Percentiles rank a stretch among this genome's conserved stretches.
Conservation (phyloP, 257 asterid species). For the Scutellaria baicalensis region DNA sequence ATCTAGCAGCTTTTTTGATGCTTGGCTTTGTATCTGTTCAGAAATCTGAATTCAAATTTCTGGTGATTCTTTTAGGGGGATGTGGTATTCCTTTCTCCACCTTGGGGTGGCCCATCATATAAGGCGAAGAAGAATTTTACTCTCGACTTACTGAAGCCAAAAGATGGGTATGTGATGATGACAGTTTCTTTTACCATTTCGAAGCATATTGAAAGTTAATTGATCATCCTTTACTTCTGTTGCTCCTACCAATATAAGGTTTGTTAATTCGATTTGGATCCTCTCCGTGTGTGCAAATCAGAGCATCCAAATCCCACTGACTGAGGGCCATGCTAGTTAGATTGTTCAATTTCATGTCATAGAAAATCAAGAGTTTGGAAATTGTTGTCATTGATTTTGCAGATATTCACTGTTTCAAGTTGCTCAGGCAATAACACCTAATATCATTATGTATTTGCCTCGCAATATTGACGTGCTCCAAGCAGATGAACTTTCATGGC, state of each 20-base stretch:
- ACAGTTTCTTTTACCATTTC: not conserved
- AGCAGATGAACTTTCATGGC: constrained; percentile 67
- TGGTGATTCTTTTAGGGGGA: constrained; percentile 57
- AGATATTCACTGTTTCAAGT: constrained; percentile 63
- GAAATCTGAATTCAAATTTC: constrained; percentile 15
- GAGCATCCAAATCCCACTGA: too few species aligned
- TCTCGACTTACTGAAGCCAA: constrained; percentile 72
- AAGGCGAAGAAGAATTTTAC: constrained; percentile 38
- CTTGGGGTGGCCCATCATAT: constrained; percentile 98
- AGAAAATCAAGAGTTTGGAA: too few species aligned
- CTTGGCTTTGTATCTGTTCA: not conserved
- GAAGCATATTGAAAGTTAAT: too few species aligned
- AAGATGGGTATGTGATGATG: constrained; percentile 58
- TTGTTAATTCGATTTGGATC: not conserved
- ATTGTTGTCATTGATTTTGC: constrained; percentile 10
- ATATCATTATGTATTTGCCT: constrained; percentile 77
- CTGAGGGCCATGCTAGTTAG: too few species aligned
- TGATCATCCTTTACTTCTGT: not conserved
- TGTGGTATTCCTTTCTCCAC: constrained; percentile 83
- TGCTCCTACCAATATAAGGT: not conserved
- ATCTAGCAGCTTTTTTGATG: not conserved
- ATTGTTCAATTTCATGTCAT: too few species aligned
- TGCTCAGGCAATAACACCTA: constrained; percentile 60
- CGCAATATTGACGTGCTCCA: constrained; percentile 57
- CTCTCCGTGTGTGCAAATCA: too few species aligned